Conservation (phyloP, 2,329 filamentous ascomycete species). For the Pestalotiopsis sp. region DNA sequence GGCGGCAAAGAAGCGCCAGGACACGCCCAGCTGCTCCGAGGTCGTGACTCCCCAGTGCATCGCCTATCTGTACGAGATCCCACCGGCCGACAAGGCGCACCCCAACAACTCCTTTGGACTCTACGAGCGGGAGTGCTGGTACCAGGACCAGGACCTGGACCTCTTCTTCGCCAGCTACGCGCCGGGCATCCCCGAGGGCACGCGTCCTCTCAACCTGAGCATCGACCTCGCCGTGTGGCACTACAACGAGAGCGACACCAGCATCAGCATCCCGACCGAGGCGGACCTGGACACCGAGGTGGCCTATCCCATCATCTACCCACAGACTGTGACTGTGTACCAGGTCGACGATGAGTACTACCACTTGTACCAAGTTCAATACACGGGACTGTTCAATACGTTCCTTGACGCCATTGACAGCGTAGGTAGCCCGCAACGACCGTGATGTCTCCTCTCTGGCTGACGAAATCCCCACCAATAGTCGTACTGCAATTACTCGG, state of each 20-base stretch:
- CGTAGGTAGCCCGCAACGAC: not conserved
- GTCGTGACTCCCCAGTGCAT: constrained; percentile 14
- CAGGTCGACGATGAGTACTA: constrained; percentile 49
- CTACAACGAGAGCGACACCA: constrained; percentile 9
- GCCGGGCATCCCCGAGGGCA: constrained; percentile 37
- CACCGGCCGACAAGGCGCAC: constrained; percentile 29
- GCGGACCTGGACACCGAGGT: constrained; percentile 51
- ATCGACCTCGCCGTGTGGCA: constrained; percentile 14
- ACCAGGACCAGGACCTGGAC: constrained; percentile 35
- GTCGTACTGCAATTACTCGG: constrained; percentile 53
- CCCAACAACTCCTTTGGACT: constrained; percentile 42
- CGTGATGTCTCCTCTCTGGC: not conserved
- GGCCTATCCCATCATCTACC: constrained; percentile 51
- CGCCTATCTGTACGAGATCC: constrained; percentile 36
- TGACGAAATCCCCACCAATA: not conserved
- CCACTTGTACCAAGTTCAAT: constrained; percentile 19
- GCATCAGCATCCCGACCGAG: constrained; percentile 28
- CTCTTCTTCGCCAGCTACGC: constrained; percentile 32
- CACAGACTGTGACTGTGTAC: constrained; percentile 47
- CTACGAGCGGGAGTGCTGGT: constrained; percentile 33
- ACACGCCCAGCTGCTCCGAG: not conserved
- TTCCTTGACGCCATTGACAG: constrained; percentile 47
- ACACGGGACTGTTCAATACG: constrained; percentile 36
- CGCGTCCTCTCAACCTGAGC: constrained; percentile 27
- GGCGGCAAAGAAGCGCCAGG: not conserved